These are phyloP conservation scores for Pachysolen tannophilus DNA, from an alignment of 805 yeast species.

Conservation along the genomic window DNA sequence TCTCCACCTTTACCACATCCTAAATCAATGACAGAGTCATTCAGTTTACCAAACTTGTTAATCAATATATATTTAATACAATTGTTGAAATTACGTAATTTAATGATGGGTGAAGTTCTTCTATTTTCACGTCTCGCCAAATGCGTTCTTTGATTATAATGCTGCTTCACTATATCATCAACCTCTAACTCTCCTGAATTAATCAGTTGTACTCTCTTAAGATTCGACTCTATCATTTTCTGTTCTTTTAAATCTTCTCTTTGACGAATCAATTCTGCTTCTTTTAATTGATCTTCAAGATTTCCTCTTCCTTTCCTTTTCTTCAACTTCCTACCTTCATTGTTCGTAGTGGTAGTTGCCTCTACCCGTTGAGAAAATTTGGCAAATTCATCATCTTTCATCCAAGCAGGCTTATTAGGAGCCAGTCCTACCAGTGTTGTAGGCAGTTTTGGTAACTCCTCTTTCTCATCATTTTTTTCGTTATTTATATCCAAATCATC, in stretches of 20 bases:
- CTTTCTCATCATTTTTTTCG: neutral
- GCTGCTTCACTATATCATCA: conserved; percentile 68
- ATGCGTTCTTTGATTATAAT: conserved; percentile 79
- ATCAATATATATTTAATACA: conserved; percentile 83
- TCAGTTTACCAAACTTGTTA: conserved; percentile 51
- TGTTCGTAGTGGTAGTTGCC: neutral
- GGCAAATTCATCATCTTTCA: conserved; percentile 20
- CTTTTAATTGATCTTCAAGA: conserved; percentile 13
- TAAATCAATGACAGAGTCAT: conserved; percentile 64
- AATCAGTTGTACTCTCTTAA: conserved; percentile 7
- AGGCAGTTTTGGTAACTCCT: conserved; percentile 1
- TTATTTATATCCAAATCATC: neutral
- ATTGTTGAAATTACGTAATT: conserved; percentile 83
- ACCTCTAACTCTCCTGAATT: conserved; percentile 25
- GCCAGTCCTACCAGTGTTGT: neutral
- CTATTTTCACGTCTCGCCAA: conserved; percentile 57
- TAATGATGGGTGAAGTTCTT: conserved; percentile 73
- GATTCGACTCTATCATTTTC: conserved; percentile 13
- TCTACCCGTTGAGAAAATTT: conserved; percentile 13
- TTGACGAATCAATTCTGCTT: conserved; percentile 19
- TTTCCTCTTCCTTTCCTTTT: conserved; percentile 20
- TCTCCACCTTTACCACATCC: conserved; percentile 99
- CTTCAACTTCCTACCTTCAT: conserved; percentile 13
- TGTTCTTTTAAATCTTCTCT: conserved; percentile 23
- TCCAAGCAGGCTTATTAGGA: conserved; percentile 24